These are phyloP conservation scores for Scutellaria minor DNA, from an alignment of 257 asterid genomes.

Conservation along the genomic window DNA sequence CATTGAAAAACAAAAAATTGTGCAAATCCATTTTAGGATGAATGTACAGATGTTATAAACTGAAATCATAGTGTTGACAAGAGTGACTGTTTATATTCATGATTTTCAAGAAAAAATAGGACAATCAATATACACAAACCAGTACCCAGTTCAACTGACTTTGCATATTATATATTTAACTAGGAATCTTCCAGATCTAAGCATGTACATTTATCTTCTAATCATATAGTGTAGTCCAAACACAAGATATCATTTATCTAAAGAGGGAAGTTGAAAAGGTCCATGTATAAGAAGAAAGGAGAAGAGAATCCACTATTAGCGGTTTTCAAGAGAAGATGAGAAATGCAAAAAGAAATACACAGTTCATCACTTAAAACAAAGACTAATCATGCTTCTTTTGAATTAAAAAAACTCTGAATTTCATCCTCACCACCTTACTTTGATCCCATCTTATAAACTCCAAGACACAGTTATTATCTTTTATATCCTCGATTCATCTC, in stretches of 20 bases:
- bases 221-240: not conserved
- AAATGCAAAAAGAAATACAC: constrained; percentile 16
- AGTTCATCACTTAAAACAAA: constrained; percentile 3
- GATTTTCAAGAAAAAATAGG: not conserved
- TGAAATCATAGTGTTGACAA: constrained; percentile 21
- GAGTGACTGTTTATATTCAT: constrained; percentile 4
- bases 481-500: constrained; percentile 18
- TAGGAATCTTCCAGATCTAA: constrained; percentile 6
- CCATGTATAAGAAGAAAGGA: constrained; percentile 20
- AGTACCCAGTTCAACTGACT: constrained; percentile 27
- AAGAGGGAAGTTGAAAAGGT: constrained; percentile 15
- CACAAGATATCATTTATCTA: constrained; percentile 7
- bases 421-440: constrained; percentile 7
- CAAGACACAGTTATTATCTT: constrained; percentile 20
- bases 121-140: not conserved
- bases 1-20: not conserved
- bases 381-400: constrained; percentile 20
- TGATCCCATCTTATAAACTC: constrained; percentile 9
- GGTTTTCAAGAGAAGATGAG: constrained; percentile 10
- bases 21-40: constrained; percentile 23
- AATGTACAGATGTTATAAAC: constrained; percentile 7
- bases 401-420: constrained; percentile 14
- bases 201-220: constrained; percentile 9
- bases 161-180: constrained; percentile 10
- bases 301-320: constrained; percentile 17